Evolutionary conservation across 1,284 basidiomycete genomes (phyloP).

Genomic region (Marasmius oreades): DNA sequence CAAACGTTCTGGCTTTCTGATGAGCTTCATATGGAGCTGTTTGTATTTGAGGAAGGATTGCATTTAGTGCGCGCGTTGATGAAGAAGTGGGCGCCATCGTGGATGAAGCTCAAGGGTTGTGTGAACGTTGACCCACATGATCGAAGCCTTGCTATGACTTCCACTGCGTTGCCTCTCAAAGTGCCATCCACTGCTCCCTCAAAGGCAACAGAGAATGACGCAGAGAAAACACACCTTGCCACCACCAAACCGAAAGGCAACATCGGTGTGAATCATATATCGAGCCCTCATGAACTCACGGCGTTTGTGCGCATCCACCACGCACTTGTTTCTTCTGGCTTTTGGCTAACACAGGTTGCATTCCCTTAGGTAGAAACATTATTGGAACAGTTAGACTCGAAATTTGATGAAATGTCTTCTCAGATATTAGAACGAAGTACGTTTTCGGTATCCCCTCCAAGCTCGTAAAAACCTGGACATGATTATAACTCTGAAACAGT

Average conservation of each 20-base stretch:
- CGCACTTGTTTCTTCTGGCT: too few species aligned
- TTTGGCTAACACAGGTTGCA: background rate
- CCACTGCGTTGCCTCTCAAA: constrained; percentile 52
- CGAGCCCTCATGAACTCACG: constrained; percentile 79
- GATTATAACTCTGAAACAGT: constrained; percentile 38
- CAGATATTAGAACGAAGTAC: constrained; percentile 79
- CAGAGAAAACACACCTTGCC: constrained; percentile 45
- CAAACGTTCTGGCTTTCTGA: constrained; percentile 92
- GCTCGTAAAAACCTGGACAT: constrained; percentile 11
- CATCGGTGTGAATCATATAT: constrained; percentile 56
- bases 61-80: constrained; percentile 63
- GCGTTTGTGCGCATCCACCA: constrained; percentile 67
- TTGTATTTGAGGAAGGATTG: constrained; percentile 72
- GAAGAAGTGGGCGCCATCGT: constrained; percentile 28
- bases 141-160: too few species aligned
- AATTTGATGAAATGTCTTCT: constrained; percentile 81
- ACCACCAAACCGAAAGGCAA: constrained; percentile 29
- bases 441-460: constrained; percentile 23
- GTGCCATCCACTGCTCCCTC: constrained; percentile 49
- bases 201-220: constrained; percentile 31
- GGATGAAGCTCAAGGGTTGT: background rate
- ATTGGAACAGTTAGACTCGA: constrained; percentile 71
- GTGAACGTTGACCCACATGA: too few species aligned
- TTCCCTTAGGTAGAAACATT: constrained; percentile 67
- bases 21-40: constrained; percentile 85